Base-by-base conservation (phyloP, 345 rosid species). In the Heritiera littoralis region DNA sequence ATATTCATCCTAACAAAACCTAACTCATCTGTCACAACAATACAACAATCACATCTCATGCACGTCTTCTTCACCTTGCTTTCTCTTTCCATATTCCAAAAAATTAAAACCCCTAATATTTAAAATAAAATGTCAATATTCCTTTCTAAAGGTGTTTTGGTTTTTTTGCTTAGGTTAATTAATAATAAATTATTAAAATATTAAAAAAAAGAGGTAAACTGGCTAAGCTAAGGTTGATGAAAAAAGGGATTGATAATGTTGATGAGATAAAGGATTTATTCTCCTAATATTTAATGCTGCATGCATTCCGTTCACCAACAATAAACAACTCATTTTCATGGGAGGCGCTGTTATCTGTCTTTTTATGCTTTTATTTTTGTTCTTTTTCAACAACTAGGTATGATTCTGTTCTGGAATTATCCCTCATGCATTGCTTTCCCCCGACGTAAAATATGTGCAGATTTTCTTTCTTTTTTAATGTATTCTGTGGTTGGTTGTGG, bases 341-440 rank as follows among this genome's bases (percentile, higher is more conserved):
- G 80, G n/a, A 5, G 74, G 40, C 11, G 75, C 56, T 52, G 66
- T 67, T 59, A 64, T 77, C 81, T 85, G 90, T 86, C 86, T 76
- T 76, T 75, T 72, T 74, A 70, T 88, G 84, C 79, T 81, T 82
- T 79, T 52, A 15, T 48, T 75, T 82, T 83, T 83, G 75, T 77
- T 77, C 41, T 72, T 74, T 83, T 81, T 78, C 84, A 79, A 83
- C 89, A 65, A 79, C 76, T 84, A 73, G 90, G 87, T 85, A 89
- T 89, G 87, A 86, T 90, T 88, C 89, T 86, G 90, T 79, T 89
- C 92, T 88, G 75, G 94, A 91, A 83, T 86, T 80, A 82, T 84
- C 81, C 79, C 78, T 87, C 99, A 96, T 94, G 98, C 99, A 93
- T 91, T 90, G 93, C 93, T 89, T 90, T 90, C 85, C 82, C 84